Evolutionary conservation across 2,329 filamentous ascomycete genomes (phyloP), one percentile per base, ranked within the genome.

Genomic region (Colletotrichum sp.): DNA sequence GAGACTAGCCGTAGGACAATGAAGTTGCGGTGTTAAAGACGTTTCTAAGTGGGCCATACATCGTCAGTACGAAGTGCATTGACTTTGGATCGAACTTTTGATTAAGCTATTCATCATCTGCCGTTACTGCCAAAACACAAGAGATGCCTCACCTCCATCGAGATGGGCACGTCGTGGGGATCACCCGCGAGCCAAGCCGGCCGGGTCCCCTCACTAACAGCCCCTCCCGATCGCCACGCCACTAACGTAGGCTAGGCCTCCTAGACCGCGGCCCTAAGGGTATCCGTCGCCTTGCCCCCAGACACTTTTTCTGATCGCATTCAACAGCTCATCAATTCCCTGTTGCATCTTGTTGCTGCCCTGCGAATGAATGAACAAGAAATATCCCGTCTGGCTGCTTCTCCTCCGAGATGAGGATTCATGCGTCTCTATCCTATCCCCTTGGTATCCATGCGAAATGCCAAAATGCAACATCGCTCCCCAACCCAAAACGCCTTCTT

Each of bases 171-270:
- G n/a, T 51, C 43, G 6, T n/a, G 57, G n/a, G 57, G 33, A 21
- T 61, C 57, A 61, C 57, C 57, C 57, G 31, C 57, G 36, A 34
- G 57, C 57, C 57, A 61, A 61, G 57, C 57, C 57, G 33, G n/a
- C 31, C 29, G 57, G 31, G 55, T 59, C 65, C 47, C 59, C 66
- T 51, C 47, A 51, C 58, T 33, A 58, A 21, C 29, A 59, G 51
- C 70, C 66, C 70, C 70, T 73, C 70, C 66, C 66, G 66, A 73
- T 73, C 70, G 66, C 59, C 70, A 65, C 70, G 66, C 70, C 70
- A 73, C 70, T 21, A 65, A 73, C 66, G 58, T 65, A 65, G 59
- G 47, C 62, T 51, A 51, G 62, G 38, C 38, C 15, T 27, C 6
- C 27, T 65, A 65, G 62, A 12, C 62, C 36, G 11, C n/a, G 61